These are phyloP conservation scores for Podospora pseudopauciseta DNA, from an alignment of 495 filamentous ascomycete species.

Conservation along the genomic window DNA sequence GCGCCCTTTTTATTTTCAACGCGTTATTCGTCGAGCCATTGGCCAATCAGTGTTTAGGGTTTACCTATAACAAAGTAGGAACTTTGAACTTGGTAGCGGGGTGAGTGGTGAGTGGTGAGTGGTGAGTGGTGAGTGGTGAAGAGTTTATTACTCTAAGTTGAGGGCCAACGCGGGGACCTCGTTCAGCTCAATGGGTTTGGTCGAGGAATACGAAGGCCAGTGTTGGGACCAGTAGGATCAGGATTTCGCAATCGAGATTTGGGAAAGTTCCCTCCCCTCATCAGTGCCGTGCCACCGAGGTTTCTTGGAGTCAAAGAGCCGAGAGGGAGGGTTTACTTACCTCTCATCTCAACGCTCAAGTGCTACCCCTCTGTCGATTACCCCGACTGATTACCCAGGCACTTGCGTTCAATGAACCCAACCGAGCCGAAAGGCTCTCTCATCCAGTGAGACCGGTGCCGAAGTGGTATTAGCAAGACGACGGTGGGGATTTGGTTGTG, in stretches of 20 bases:
- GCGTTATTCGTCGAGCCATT: constrained; percentile 6
- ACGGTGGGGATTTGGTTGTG: background rate
- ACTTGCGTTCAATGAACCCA: background rate
- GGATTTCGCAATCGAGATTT: background rate
- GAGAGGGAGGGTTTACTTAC: background rate
- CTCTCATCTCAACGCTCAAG: background rate
- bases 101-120: background rate
- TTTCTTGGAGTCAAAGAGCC: background rate
- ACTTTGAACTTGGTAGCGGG: background rate
- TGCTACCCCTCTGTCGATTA: background rate
- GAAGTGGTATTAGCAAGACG: background rate
- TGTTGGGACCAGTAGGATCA: constrained; percentile 1
- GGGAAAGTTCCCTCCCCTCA: background rate
- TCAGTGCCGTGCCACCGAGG: background rate
- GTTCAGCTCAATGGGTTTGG: background rate
- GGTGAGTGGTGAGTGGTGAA: background rate
- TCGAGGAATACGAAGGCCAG: background rate
- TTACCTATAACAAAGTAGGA: background rate
- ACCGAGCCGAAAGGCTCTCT: background rate
- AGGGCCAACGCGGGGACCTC: background rate
- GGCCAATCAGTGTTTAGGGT: background rate
- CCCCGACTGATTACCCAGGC: background rate
- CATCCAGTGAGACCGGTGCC: constrained; percentile 3
- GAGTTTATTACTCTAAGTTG: background rate
- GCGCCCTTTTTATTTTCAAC: background rate